Base-by-base conservation (phyloP, 495 filamentous ascomycete species). In the Chaetomium tenue region DNA sequence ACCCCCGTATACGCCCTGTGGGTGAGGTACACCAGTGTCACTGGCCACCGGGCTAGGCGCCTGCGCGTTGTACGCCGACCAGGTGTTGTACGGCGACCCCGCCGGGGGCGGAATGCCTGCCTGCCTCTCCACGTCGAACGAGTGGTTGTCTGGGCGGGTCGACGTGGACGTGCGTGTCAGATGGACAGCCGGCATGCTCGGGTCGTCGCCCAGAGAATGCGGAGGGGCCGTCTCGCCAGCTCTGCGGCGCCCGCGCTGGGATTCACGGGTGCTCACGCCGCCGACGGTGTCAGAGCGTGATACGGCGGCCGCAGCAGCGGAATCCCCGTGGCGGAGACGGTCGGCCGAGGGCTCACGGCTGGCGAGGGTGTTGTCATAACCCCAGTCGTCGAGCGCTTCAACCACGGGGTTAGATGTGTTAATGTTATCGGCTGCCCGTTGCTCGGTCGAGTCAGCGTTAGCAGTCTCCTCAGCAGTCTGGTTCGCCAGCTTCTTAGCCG, bases 401-500 rank as follows among this genome's bases (percentile, higher is more conserved):
- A 44, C 48, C 6, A 72, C 66, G 25, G 78, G 76, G 48, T 78
- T 66, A 5, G 72, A 58, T 3, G 73, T 60, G 64, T 79, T 82
- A 52, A 82, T n/a, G 2, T 74, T 67, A 0, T 74, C 72, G 39
- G 71, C 76, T 33, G 79, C 78, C 37, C 65, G 71, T 63, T 71
- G 51, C 65, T 80, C 78, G 33, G 63, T 65, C 28, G 60, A 42
- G 6, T 63, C 59, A 44, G 55, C 44, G 52, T 55, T 53, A 25
- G 60, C 48, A 15, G 63, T 12, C 18, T 59, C 58, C 11, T 66
- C 37, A 20, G 61, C 33, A 56, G 59, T 23, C 63, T 66, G 48
- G 74, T 76, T 40, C 81, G 86, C 80, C 47, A 93, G 77, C 22
- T 88, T 84, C 61, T 81, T 83, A 15, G 74, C 84, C 65, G 88